Conservation (phyloP, 208 protist genomes). For the Leishmania guyanensis region DNA sequence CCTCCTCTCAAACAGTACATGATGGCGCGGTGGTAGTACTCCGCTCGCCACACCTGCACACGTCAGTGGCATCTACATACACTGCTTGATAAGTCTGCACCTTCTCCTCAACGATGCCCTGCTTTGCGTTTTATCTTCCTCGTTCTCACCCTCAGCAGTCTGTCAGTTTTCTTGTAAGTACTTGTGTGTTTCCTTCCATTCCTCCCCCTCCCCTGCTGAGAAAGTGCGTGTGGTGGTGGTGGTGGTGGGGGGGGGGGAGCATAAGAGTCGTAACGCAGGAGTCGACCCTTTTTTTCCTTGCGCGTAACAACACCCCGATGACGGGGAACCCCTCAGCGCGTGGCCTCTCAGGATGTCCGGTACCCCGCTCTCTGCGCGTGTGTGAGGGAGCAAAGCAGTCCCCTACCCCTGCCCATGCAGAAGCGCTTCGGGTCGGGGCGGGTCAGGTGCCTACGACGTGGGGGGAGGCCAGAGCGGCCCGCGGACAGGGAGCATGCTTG, state of each 20-base stretch:
- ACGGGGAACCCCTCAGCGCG: not conserved
- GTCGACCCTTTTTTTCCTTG: not conserved
- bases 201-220: not conserved
- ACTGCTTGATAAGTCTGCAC: not conserved
- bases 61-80: not conserved
- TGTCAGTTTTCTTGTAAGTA: slow-evolving; percentile 13
- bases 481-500: not conserved
- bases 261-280: slow-evolving; percentile 1
- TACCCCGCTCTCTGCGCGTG: no score
- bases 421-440: not conserved
- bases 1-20: not conserved
- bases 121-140: slow-evolving; percentile 9
- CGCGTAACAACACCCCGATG: not conserved
- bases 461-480: not conserved
- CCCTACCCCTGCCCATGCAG: not conserved
- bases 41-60: not conserved
- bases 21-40: not conserved
- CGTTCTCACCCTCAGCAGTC: not conserved
- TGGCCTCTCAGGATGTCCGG: not conserved
- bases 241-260: not conserved
- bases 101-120: not conserved
- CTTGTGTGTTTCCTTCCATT: slow-evolving; percentile 6
- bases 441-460: not conserved
- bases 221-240: not conserved
- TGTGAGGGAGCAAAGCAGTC: not conserved